A percentile compares a stretch with the other conserved stretches of the same genome.
Conservation (phyloP, 257 asterid species). For the Salvia miltiorrhiza region DNA sequence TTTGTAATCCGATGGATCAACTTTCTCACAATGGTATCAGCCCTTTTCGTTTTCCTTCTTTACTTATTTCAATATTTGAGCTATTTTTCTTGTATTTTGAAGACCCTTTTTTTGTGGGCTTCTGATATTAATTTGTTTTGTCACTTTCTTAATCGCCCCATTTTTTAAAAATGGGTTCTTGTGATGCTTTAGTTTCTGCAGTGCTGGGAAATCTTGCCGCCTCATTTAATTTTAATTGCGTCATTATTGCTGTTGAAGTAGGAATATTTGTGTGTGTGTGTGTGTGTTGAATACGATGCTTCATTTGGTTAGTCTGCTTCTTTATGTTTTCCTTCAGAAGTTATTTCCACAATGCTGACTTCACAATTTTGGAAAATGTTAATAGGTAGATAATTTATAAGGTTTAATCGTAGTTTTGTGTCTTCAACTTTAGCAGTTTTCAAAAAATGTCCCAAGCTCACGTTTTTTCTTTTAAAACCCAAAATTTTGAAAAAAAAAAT, state of each 20-base stretch:
- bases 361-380: not conserved
- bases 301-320: not conserved
- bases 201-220: not conserved
- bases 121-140: not conserved
- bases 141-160: not conserved
- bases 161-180: not conserved
- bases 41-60: conserved; percentile 16
- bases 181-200: not conserved
- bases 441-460: no score
- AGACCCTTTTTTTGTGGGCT: conserved; percentile 16
- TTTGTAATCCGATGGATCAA: conserved; percentile 85
- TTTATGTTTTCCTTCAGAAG: not conserved
- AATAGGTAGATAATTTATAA: no score
- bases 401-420: no score
- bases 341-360: not conserved
- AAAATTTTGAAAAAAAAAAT: no score
- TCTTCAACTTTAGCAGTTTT: no score
- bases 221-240: not conserved
- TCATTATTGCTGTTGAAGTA: not conserved
- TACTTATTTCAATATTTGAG: conserved; percentile 10
- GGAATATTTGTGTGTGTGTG: not conserved
- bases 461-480: no score
- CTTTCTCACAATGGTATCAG: conserved; percentile 73
- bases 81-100: conserved; percentile 5
- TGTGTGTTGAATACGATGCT: not conserved